phyloP scores from a whole-genome alignment of 2,329 filamentous ascomycete genomes.

The Claviceps citrina region DNA sequence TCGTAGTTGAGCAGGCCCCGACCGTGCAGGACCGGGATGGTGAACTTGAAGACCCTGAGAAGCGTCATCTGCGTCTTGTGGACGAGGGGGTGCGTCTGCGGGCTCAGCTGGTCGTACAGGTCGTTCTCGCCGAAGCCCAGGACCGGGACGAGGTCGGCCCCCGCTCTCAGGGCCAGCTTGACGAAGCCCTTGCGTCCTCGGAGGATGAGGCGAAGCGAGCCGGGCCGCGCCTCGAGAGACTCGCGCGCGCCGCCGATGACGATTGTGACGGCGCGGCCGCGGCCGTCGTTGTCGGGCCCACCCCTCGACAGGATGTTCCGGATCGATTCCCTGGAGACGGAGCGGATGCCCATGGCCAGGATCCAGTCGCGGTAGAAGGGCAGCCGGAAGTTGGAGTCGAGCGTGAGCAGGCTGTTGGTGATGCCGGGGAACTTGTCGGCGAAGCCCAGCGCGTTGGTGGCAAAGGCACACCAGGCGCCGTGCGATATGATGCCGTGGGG shows the following conservation, averaged over 20 bases:
- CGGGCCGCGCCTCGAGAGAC: slow-evolving; percentile 74
- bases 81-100: slow-evolving; percentile 60
- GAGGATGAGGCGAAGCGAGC: slow-evolving; percentile 61
- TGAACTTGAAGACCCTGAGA: slow-evolving; percentile 81
- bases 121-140: slow-evolving; percentile 92
- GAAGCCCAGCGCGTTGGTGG: slow-evolving; percentile 79
- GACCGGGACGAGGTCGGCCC: slow-evolving; percentile 88
- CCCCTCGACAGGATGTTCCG: slow-evolving; percentile 74
- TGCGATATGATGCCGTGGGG: slow-evolving; percentile 96
- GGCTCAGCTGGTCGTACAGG: slow-evolving; percentile 77
- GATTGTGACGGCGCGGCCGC: slow-evolving; percentile 92
- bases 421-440: slow-evolving; percentile 81
- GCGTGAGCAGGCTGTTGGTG: slow-evolving; percentile 79
- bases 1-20: slow-evolving; percentile 95
- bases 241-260: slow-evolving; percentile 87
- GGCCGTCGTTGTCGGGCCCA: slow-evolving; percentile 61
- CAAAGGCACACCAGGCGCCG: slow-evolving; percentile 86
- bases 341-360: slow-evolving; percentile 72
- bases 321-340: slow-evolving; percentile 82
- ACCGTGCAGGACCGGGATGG: slow-evolving; percentile 78
- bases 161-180: slow-evolving; percentile 79
- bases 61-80: slow-evolving; percentile 70
- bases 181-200: slow-evolving; percentile 80
- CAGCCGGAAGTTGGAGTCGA: slow-evolving; percentile 92
- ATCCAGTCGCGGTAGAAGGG: slow-evolving; percentile 91